Percentiles rank a stretch among this genome's conserved stretches.
These are phyloP conservation scores for Corrigiola litoralis DNA, from an alignment of 179 eudicot species.

Conservation along the genomic window DNA sequence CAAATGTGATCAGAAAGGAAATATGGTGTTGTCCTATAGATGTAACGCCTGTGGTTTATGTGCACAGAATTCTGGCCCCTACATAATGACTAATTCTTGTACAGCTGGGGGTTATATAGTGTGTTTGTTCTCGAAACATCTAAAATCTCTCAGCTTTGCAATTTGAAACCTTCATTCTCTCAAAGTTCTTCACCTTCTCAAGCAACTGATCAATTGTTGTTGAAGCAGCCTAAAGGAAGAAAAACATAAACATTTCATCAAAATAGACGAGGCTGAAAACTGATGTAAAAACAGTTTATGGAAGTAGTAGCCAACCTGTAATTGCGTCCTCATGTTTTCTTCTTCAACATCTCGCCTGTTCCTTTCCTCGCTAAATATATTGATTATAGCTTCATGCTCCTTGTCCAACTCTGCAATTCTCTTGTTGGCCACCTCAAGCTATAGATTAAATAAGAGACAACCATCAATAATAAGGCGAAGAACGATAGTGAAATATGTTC, in stretches of 20 bases:
- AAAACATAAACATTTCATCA: background rate
- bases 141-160: constrained; percentile 12
- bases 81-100: background rate
- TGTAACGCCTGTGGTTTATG: too few species aligned
- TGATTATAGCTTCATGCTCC: constrained; percentile 45
- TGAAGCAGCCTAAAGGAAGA: constrained; percentile 39
- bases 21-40: too few species aligned
- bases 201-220: constrained; percentile 38
- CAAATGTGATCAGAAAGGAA: background rate
- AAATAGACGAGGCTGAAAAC: background rate
- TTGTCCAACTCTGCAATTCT: constrained; percentile 33
- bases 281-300: background rate
- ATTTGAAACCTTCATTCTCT: constrained; percentile 18
- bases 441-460: background rate
- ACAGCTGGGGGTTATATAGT: background rate
- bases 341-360: constrained; percentile 43
- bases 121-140: background rate
- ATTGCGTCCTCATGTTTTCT: constrained; percentile 18
- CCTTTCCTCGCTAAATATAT: constrained; percentile 52
- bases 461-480: background rate
- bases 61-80: too few species aligned
- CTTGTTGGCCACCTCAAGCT: constrained; percentile 19
- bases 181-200: constrained; percentile 38
- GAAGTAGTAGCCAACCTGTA: constrained; percentile 26
- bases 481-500: too few species aligned